A percentile compares a stretch with the other conserved stretches of the same genome.
These are phyloP conservation scores for Scutellaria minor DNA, from an alignment of 257 asterid genomes.

Conservation along the genomic window DNA sequence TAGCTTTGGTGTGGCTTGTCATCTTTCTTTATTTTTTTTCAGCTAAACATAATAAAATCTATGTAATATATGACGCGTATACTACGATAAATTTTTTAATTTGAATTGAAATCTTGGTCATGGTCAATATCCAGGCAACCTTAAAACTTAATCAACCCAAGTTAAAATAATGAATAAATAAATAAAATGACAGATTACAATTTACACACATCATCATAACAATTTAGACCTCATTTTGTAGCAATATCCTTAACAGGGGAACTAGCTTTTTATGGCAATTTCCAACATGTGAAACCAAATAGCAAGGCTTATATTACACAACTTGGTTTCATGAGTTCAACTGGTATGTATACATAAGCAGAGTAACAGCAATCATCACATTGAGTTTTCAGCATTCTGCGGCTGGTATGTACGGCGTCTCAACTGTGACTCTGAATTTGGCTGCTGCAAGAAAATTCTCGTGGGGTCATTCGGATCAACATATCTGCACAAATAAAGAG, in stretches of 20 bases:
- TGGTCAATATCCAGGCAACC: no score
- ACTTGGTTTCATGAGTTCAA: background rate
- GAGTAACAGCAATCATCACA: conserved; percentile 27
- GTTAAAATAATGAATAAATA: background rate
- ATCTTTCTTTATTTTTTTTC: no score
- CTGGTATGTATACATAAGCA: background rate
- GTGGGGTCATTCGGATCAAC: conserved; percentile 98
- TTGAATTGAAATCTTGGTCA: no score
- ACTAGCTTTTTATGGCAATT: background rate
- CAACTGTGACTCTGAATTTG: conserved; percentile 76
- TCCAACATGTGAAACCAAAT: background rate
- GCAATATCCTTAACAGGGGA: background rate
- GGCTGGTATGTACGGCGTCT: conserved; percentile 89
- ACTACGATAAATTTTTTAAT: no score
- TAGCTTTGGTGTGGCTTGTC: no score
- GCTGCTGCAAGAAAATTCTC: conserved; percentile 93
- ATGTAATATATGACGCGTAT: no score
- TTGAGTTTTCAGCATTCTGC: conserved; percentile 40
- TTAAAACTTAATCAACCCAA: no score
- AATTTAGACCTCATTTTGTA: background rate
- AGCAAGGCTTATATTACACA: conserved; percentile 24
- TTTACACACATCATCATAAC: no score
- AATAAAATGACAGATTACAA: background rate
- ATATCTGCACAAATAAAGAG: conserved; percentile 56
- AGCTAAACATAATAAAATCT: no score